A percentile compares a stretch with the other conserved stretches of the same genome.
Evolutionary conservation across 2,329 filamentous ascomycete genomes (phyloP).

Genomic region (Colletotrichum tanaceti): DNA sequence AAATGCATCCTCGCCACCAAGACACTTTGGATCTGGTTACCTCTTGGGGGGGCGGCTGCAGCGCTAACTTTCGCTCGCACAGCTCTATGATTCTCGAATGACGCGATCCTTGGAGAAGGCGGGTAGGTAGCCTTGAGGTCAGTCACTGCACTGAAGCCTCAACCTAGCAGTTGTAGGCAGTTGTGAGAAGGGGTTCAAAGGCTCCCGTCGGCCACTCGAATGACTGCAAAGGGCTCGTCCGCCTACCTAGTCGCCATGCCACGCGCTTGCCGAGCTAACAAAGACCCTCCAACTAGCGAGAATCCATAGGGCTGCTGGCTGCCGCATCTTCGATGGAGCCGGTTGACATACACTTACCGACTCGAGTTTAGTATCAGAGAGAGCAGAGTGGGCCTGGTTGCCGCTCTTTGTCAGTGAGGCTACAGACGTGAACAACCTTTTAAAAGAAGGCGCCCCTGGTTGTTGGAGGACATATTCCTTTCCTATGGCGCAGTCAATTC

Average conservation of each 20-base stretch:
- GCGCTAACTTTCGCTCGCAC: too few species aligned
- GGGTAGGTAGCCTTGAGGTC: fast-evolving
- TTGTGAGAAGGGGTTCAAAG: neutral
- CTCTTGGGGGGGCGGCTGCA: too few species aligned
- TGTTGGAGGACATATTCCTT: neutral
- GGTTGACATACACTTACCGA: neutral
- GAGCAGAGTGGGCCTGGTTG: neutral
- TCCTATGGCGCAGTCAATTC: neutral
- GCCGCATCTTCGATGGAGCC: slow-evolving; percentile 1
- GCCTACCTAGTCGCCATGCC: neutral
- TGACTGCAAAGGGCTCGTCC: neutral
- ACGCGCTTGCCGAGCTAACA: neutral
- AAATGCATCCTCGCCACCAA: neutral
- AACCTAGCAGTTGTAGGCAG: neutral
- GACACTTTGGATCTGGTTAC: too few species aligned
- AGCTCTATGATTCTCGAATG: too few species aligned
- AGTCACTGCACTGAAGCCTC: too few species aligned
- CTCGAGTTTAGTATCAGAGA: neutral
- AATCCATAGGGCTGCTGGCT: neutral
- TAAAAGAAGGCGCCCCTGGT: neutral
- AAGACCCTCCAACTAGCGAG: neutral
- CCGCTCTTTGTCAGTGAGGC: neutral
- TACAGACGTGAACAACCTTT: neutral
- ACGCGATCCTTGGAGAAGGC: neutral
- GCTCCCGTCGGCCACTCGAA: too few species aligned